Conservation (phyloP, 805 yeast genomes). For the Phaffomyces opuntiae region DNA sequence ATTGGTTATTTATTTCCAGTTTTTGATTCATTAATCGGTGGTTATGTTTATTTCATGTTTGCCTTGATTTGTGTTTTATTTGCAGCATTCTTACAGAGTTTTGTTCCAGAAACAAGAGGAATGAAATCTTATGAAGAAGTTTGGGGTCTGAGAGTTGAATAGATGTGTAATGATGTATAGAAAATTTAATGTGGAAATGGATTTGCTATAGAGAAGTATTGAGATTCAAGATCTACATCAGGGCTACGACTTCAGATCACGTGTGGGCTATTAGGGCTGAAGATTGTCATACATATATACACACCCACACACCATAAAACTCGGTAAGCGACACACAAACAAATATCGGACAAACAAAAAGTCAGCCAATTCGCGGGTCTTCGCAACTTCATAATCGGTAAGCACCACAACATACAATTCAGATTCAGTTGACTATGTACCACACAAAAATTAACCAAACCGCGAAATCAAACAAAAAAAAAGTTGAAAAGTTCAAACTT, state of each 20-base stretch:
- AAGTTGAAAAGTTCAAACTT: slow-evolving; percentile 20
- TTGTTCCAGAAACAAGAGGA: slow-evolving; percentile 76
- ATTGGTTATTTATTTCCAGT: slow-evolving; percentile 80
- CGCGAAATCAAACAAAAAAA: slow-evolving; percentile 10
- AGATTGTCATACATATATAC: neutral
- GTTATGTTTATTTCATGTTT: slow-evolving; percentile 71
- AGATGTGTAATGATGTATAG: neutral
- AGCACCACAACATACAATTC: neutral
- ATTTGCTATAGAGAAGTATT: no score
- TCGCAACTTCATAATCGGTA: neutral
- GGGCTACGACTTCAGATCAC: neutral
- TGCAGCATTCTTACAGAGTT: slow-evolving; percentile 36
- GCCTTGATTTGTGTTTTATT: slow-evolving; percentile 49
- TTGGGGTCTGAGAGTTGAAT: slow-evolving; percentile 39
- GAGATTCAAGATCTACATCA: neutral
- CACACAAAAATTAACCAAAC: neutral
- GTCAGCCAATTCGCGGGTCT: neutral
- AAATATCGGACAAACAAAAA: no score
- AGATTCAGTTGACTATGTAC: neutral
- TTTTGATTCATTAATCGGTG: slow-evolving; percentile 58
- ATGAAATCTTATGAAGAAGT: slow-evolving; percentile 54
- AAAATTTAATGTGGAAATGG: no score
- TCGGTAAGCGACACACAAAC: neutral
- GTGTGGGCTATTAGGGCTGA: slow-evolving; percentile 1
- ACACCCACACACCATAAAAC: neutral